Conservation (phyloP, 129 eudicot species). For the Flaveria robusta region DNA sequence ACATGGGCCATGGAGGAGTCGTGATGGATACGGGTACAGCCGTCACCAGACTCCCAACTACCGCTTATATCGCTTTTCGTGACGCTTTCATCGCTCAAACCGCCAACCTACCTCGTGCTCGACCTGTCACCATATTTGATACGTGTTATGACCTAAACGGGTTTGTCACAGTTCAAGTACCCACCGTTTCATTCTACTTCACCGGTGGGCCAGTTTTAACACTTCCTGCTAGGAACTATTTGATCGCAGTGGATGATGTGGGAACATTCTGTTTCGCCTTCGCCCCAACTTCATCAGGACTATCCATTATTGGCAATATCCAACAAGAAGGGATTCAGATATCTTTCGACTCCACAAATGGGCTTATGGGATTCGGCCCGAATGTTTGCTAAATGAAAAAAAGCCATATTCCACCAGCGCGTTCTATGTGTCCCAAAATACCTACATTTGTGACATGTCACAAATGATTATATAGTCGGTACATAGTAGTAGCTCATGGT, state of each 20-base stretch:
- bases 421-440: background rate
- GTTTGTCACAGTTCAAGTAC: slow-evolving; percentile 76
- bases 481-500: slow-evolving; percentile 17
- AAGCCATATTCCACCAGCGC: background rate
- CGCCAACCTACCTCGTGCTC: slow-evolving; percentile 56
- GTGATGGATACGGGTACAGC: slow-evolving; percentile 95
- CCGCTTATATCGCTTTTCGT: slow-evolving; percentile 65
- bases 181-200: slow-evolving; percentile 81
- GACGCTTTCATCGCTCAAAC: slow-evolving; percentile 64
- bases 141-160: slow-evolving; percentile 78
- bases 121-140: slow-evolving; percentile 61
- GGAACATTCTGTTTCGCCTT: slow-evolving; percentile 93
- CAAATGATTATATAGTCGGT: slow-evolving; percentile 19
- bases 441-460: slow-evolving; percentile 3
- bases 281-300: slow-evolving; percentile 78
- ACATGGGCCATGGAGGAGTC: slow-evolving; percentile 75
- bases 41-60: slow-evolving; percentile 67
- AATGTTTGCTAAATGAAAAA: slow-evolving; percentile 51
- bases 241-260: slow-evolving; percentile 72
- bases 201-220: slow-evolving; percentile 75
- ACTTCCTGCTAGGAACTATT: slow-evolving; percentile 79
- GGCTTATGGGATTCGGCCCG: slow-evolving; percentile 85
- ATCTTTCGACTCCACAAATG: slow-evolving; percentile 69
- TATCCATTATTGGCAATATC: slow-evolving; percentile 84
- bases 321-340: slow-evolving; percentile 98